A percentile compares a stretch with the other conserved stretches of the same genome.
Evolutionary conservation across 805 yeast genomes (phyloP).

Genomic region (Zygotorulaspora sp.): DNA sequence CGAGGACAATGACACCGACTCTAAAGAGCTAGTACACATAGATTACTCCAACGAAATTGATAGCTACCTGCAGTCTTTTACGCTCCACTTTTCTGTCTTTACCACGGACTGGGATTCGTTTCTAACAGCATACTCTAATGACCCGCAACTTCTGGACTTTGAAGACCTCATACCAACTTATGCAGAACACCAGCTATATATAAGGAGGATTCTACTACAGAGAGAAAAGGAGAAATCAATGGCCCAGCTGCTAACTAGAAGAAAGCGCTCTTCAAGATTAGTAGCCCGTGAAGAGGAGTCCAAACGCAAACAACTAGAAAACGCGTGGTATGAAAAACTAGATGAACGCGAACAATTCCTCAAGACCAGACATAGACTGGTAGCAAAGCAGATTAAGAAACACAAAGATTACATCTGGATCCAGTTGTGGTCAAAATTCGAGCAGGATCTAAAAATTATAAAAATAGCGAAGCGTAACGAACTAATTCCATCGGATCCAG

Average conservation of each 20-base stretch:
- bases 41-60: conserved; percentile 32
- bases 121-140: conserved; percentile 13
- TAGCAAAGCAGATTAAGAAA: conserved; percentile 24
- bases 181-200: conserved; percentile 26
- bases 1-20: conserved; percentile 14
- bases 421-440: conserved; percentile 30
- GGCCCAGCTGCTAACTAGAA: conserved; percentile 56
- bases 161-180: conserved; percentile 17
- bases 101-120: conserved; percentile 29
- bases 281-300: conserved; percentile 64
- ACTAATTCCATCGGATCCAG: background rate
- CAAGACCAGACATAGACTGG: conserved; percentile 25
- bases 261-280: conserved; percentile 70
- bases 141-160: conserved; percentile 10
- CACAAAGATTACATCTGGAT: conserved; percentile 31
- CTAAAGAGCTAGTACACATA: conserved; percentile 26
- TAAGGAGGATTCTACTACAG: conserved; percentile 33
- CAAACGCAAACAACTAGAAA: conserved; percentile 42
- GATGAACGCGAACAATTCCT: conserved; percentile 32
- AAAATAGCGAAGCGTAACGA: conserved; percentile 17
- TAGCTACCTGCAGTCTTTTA: conserved; percentile 25
- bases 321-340: conserved; percentile 35
- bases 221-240: conserved; percentile 61
- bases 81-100: conserved; percentile 21
- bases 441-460: conserved; percentile 25